Evolutionary conservation across 176 grass and related monocot genomes (phyloP), one percentile per base, ranked within the genome.

Genomic region (Luzula sylvatica): DNA sequence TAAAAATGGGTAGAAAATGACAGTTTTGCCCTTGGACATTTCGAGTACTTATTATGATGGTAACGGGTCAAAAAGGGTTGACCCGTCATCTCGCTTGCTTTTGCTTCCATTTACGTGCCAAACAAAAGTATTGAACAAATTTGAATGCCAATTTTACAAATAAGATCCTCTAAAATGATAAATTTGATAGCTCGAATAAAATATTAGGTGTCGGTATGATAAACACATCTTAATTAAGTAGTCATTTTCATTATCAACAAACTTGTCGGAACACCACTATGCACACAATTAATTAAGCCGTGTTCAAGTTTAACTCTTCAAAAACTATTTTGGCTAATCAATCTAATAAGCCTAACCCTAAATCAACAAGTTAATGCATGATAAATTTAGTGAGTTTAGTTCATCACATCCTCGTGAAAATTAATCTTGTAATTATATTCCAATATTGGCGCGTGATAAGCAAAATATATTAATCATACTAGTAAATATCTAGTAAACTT

Each of bases 41-140:
- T 6, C 0, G 5, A 5, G 22, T 30, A 57, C n/a, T n/a, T n/a
- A 65, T 78, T 55, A 57, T 58, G 17, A 7, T 4, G 4, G 2
- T 22, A 27, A 30, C 20, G 26, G 42, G 66, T 65, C 74, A 78
- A 78, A 65, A 8, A 3, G 3, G 5, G 58, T 78, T 71, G 58
- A 71, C 66, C 50, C 38, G 45, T 65, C 51, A 32, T 5, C 50
- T 12, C 50, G 50, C 50, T 65, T 65, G 59, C 59, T 64, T 64
- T 26, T 47, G 30, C 30, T 35, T 35, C 30, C 30, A 1, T 53
- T 7, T 19, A 42, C 32, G 27, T 41, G 51, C 49, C 42, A 23
- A 60, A 44, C 39, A 23, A 35, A 35, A 7, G 30, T 35, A 35
- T 35, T 35, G 5, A 35, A 35, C n/a, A n/a, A n/a, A n/a, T n/a